Evolutionary conservation across 345 rosid genomes (phyloP), one percentile per base, ranked within the genome.

Genomic region (Populus deltoides): DNA sequence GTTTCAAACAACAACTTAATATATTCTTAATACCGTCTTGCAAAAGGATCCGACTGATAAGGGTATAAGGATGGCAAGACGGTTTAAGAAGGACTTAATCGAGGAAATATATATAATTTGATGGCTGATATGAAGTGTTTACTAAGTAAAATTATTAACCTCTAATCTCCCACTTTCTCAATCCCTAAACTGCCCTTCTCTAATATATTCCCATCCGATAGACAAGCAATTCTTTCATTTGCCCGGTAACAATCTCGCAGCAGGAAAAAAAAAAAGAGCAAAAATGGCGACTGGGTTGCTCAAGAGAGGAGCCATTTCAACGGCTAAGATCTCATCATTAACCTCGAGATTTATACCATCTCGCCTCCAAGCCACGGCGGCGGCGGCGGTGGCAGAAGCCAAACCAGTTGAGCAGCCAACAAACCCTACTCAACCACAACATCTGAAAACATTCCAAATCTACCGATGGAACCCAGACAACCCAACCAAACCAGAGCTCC

Each of bases 391-490:
- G 75, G 75, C 92, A 38, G 81, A 82, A 17, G 74, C 86, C 8
- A 85, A 85, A 59, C 51, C 51, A 47, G 51, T 47, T 47, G 51
- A 47, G 51, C 51, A 47, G 18, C 51, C 51, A 47, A 47, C 51
- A 47, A 15, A 15, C 51, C 5, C 51, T 15, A 13, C 51, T 0
- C 3, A 47, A 47, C 51, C 18, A 47, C 16, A 47, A 47, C 5
- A 47, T 47, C 17, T 88, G 61, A 95, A 91, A 86, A 92, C 93
- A 16, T 95, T 95, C 77, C 93, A 91, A 86, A 95, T 95, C 86
- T 95, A 93, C 80, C 87, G 99, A 12, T 95, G 99, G 99, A 92
- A 83, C 77, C 99, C 99, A 0, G 93, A 93, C 76, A 89, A 85
- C 67, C 91, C 97, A 0, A 66, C 92, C 41, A 93, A 93, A 68